Conservation (phyloP, 1,284 basidiomycete genomes). For the Malassezia equina region DNA sequence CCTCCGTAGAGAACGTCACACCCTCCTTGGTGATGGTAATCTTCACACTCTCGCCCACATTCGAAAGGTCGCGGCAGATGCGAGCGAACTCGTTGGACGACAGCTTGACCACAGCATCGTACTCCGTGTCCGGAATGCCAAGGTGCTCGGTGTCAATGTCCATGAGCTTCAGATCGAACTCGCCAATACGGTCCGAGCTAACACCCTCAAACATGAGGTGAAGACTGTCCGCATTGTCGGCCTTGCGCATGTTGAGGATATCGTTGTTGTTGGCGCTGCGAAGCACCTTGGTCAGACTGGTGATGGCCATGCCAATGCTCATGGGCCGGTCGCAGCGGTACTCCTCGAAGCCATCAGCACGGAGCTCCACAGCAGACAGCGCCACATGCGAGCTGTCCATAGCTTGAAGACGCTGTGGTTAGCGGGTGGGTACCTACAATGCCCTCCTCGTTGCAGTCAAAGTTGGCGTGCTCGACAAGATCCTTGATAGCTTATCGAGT, state of each 20-base stretch:
- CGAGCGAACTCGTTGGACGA: constrained; percentile 75
- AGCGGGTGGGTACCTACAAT: constrained; percentile 57
- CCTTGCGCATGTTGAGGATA: constrained; percentile 77
- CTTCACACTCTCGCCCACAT: constrained; percentile 84
- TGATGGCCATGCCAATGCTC: constrained; percentile 58
- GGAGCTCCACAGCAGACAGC: constrained; percentile 70
- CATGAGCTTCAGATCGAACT: constrained; percentile 99
- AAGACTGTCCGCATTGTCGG: constrained; percentile 80
- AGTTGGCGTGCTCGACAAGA: constrained; percentile 93
- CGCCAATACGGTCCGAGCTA: constrained; percentile 88
- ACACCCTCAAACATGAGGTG: constrained; percentile 84
- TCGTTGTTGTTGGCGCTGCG: constrained; percentile 97
- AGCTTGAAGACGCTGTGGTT: constrained; percentile 58
- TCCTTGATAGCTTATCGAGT: constrained; percentile 70
- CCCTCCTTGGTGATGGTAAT: constrained; percentile 96
- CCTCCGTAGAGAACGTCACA: constrained; percentile 82
- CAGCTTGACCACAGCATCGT: constrained; percentile 86
- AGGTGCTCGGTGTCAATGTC: constrained; percentile 90
- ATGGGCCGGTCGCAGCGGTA: constrained; percentile 94
- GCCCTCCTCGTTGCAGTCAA: constrained; percentile 88
- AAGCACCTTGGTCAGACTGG: constrained; percentile 83
- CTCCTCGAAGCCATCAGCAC: constrained; percentile 38
- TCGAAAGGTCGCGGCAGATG: constrained; percentile 85
- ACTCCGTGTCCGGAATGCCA: constrained; percentile 95
- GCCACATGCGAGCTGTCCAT: constrained; percentile 99